phyloP scores from a whole-genome alignment of 805 yeast genomes.

The Candida anglica region DNA sequence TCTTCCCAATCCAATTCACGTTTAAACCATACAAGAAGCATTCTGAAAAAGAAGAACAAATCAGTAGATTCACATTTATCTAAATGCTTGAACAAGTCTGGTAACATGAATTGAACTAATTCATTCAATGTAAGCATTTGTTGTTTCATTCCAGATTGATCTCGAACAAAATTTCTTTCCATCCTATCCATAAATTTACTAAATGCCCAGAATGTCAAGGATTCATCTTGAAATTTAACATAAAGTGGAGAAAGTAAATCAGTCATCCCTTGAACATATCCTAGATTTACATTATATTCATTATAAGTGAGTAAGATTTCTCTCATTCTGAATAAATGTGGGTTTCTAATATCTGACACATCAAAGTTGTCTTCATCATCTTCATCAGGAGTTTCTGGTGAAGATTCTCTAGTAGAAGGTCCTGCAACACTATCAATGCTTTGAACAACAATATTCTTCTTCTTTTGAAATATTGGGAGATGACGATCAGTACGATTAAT shows the following conservation, averaged over 20 bases:
- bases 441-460: slow-evolving; percentile 32
- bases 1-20: slow-evolving; percentile 83
- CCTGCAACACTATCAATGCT: slow-evolving; percentile 22
- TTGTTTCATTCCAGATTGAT: slow-evolving; percentile 87
- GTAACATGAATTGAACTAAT: slow-evolving; percentile 85
- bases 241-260: slow-evolving; percentile 88
- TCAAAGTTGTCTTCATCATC: slow-evolving; percentile 49
- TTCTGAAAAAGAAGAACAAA: slow-evolving; percentile 88
- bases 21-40: slow-evolving; percentile 93
- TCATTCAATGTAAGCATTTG: slow-evolving; percentile 84
- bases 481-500: slow-evolving; percentile 87
- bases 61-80: slow-evolving; percentile 86
- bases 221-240: slow-evolving; percentile 61
- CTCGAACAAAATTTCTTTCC: slow-evolving; percentile 91
- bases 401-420: slow-evolving; percentile 18
- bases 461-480: slow-evolving; percentile 54
- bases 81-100: slow-evolving; percentile 75
- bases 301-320: slow-evolving; percentile 84
- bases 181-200: slow-evolving; percentile 84
- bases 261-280: slow-evolving; percentile 98
- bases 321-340: slow-evolving; percentile 67
- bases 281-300: slow-evolving; percentile 76
- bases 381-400: slow-evolving; percentile 33
- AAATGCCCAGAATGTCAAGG: slow-evolving; percentile 85
- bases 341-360: slow-evolving; percentile 63